phyloP scores from a whole-genome alignment of 148 eudicot genomes.

The Simmondsia chinensis region DNA sequence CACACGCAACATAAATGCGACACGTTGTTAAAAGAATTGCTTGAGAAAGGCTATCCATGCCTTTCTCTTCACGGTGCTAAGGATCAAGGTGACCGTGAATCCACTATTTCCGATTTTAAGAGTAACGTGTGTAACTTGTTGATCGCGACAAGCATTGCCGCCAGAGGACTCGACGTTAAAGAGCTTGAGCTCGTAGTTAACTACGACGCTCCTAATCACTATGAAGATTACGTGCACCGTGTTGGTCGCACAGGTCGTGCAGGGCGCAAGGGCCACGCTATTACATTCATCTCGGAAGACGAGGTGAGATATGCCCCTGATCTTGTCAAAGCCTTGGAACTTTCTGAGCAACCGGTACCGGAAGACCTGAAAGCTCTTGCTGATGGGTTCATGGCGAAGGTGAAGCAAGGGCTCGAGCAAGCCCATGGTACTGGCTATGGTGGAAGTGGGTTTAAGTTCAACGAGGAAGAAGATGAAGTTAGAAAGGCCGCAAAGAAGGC shows the following conservation, averaged over 20 bases:
- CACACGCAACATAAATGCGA: conserved; percentile 73
- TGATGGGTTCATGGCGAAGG: conserved; percentile 69
- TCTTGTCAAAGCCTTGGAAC: conserved; percentile 62
- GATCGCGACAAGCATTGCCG: conserved; percentile 77
- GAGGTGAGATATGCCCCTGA: conserved; percentile 71
- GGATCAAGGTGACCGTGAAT: conserved; percentile 82
- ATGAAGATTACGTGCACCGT: conserved; percentile 83
- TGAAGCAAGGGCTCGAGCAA: conserved; percentile 71
- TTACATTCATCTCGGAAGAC: conserved; percentile 63
- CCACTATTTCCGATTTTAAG: conserved; percentile 72
- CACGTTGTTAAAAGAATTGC: conserved; percentile 51
- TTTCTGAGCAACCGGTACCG: conserved; percentile 74
- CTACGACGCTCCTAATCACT: conserved; percentile 73
- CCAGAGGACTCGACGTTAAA: conserved; percentile 81
- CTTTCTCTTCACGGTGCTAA: conserved; percentile 82
- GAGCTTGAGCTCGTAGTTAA: conserved; percentile 76
- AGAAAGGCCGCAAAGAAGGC: conserved; percentile 83
- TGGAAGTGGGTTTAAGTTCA: conserved; percentile 79
- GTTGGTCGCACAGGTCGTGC: conserved; percentile 86
- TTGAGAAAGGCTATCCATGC: conserved; percentile 74
- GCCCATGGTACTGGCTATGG: conserved; percentile 79
- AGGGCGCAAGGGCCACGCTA: conserved; percentile 68
- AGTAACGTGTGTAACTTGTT: conserved; percentile 68
- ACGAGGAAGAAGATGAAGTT: conserved; percentile 85
- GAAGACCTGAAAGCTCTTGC: conserved; percentile 67